Percentiles rank a stretch among this genome's conserved stretches.
phyloP scores from a whole-genome alignment of 2,329 filamentous ascomycete species.

The Botrytis medusae region DNA sequence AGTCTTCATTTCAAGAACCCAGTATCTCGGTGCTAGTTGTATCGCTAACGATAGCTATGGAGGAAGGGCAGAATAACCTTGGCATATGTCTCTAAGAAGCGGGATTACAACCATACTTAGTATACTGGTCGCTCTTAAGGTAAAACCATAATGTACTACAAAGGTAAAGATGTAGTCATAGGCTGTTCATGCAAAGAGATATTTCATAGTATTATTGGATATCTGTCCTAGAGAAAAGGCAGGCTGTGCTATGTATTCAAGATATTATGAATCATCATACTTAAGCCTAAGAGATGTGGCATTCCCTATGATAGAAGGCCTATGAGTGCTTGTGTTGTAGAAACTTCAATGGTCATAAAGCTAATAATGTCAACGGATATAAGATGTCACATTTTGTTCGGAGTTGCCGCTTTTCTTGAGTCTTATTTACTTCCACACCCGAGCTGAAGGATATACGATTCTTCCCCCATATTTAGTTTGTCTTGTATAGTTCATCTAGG shows the following conservation, averaged over 20 bases:
- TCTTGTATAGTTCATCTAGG: accelerated
- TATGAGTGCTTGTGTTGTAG: background rate
- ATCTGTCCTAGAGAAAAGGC: background rate
- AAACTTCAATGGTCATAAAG: background rate
- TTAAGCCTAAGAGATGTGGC: background rate
- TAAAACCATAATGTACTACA: background rate
- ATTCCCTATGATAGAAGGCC: background rate
- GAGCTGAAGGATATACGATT: background rate
- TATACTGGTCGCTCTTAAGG: background rate
- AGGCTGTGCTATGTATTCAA: background rate
- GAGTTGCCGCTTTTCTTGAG: background rate
- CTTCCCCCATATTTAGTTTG: background rate
- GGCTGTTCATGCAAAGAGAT: background rate
- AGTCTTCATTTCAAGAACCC: background rate
- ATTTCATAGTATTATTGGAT: background rate
- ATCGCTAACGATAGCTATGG: background rate
- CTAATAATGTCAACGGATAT: background rate
- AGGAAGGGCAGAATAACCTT: background rate
- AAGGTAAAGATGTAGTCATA: background rate
- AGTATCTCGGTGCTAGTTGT: background rate
- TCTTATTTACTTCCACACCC: background rate
- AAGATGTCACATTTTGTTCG: too few relatives aligned
- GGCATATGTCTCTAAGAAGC: background rate
- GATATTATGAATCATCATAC: background rate
- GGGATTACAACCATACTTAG: background rate